Base-by-base conservation (phyloP, 768 basidiomycete genomes). In the Coprinopsis sp. region DNA sequence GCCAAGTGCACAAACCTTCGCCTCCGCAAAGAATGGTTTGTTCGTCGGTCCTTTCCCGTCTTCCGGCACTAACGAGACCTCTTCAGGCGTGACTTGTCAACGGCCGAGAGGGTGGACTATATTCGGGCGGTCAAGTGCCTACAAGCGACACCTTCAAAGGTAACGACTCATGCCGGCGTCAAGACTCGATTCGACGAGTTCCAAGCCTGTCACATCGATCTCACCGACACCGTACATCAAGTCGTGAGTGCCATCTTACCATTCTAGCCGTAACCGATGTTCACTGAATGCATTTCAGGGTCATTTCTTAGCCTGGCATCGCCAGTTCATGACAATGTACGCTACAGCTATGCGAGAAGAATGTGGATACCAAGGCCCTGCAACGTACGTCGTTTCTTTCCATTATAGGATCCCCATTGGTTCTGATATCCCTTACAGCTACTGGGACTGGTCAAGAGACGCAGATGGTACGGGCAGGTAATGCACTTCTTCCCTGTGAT, bases 271-370 rank as follows among this genome's bases (percentile, higher is more conserved):
- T 18, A 37, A 43, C 41, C 23, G 10, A 37, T 43, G 5, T n/a
- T 14, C n/a, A 18, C 6, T 16, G 4, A 12, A 21, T 18, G 5
- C 29, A 14, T 43, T 33, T 21, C 19, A 61, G 57, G 58, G 61
- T 4, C 56, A 63, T 27, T 63, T 63, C 46, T 45, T 58, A 12
- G 52, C 61, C 4, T 63, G 59, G 59, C 61, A 63, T 31, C 50
- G 59, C 11, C 55, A 54, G 39, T 55, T 54, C 42, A 52, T 50
- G 2, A 54, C 51, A 11, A 34, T 56, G 10, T 63, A 58, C 36
- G 56, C 59, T 24, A 48, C 53, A 33, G 51, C 53, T 2, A 48
- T 63, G 11, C 46, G 59, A 13, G 49, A 56, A 1, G 56, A 59
- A 41, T 63, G 61, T 41, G 56, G 55, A 10, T 61, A 57, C 41